Evolutionary conservation across 2,329 filamentous ascomycete species (phyloP).

Genomic region (Ceratocystis cubensis): DNA sequence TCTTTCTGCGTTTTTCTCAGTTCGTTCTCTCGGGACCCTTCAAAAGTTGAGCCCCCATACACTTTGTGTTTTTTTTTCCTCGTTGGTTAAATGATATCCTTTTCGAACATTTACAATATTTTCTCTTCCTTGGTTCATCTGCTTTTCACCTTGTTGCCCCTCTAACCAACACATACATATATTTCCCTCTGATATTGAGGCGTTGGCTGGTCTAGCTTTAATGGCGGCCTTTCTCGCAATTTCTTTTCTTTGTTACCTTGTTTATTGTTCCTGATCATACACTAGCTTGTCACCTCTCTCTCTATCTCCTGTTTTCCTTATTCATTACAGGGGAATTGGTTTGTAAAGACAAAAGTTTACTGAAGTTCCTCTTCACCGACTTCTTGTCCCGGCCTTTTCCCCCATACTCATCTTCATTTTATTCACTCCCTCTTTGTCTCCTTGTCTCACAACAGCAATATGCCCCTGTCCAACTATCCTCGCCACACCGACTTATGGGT

Average conservation of each 20-base stretch:
- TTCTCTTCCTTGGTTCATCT: conserved; percentile 3
- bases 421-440: neutral
- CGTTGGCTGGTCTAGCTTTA: neutral
- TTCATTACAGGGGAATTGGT: neutral
- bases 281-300: conserved; percentile 6
- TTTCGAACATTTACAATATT: conserved; percentile 10
- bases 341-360: neutral
- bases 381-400: neutral
- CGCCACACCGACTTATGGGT: neutral
- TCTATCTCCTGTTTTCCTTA: conserved; percentile 20
- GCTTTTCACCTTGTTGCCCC: neutral
- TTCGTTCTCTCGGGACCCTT: conserved; percentile 9
- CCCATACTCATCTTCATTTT: conserved; percentile 11
- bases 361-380: neutral
- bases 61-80: conserved; percentile 22
- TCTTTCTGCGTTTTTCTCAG: conserved; percentile 5
- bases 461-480: conserved; percentile 11
- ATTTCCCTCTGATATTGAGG: neutral
- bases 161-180: conserved; percentile 5
- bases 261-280: neutral
- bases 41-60: conserved; percentile 18
- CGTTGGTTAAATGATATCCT: conserved; percentile 21
- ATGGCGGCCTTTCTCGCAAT: conserved; percentile 11
- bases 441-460: conserved; percentile 22
- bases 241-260: conserved; percentile 10